These are phyloP conservation scores for Diaporthe batatas DNA, from an alignment of 2,329 filamentous ascomycete genomes.

Conservation along the genomic window DNA sequence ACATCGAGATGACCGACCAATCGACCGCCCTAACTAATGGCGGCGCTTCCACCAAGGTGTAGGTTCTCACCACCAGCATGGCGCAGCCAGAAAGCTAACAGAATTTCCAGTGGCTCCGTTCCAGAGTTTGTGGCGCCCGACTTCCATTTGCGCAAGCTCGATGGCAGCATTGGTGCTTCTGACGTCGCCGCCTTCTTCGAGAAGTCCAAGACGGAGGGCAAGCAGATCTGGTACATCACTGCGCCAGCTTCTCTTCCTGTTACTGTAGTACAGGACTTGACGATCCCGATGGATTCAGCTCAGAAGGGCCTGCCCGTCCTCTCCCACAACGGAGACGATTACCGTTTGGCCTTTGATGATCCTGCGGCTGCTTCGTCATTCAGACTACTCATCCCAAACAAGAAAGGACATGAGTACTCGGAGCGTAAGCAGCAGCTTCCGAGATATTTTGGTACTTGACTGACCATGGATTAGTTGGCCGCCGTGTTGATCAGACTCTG, in stretches of 20 bases:
- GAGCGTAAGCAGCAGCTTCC: background rate
- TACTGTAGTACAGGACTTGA: slow-evolving; percentile 73
- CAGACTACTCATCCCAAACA: slow-evolving; percentile 72
- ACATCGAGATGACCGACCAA: slow-evolving; percentile 51
- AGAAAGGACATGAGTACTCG: slow-evolving; percentile 57
- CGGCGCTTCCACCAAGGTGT: slow-evolving; percentile 37
- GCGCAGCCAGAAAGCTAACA: slow-evolving; percentile 25
- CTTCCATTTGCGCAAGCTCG: slow-evolving; percentile 66
- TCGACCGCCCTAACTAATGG: slow-evolving; percentile 51
- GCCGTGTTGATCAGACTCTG: slow-evolving; percentile 69
- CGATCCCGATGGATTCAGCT: slow-evolving; percentile 69
- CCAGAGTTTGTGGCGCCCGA: slow-evolving; percentile 63
- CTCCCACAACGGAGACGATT: slow-evolving; percentile 74
- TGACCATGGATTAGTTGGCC: slow-evolving; percentile 53
- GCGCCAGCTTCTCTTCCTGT: slow-evolving; percentile 79
- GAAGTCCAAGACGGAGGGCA: slow-evolving; percentile 72
- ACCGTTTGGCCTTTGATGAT: slow-evolving; percentile 69
- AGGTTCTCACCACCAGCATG: slow-evolving; percentile 2
- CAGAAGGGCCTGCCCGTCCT: slow-evolving; percentile 67
- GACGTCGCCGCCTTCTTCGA: slow-evolving; percentile 69
- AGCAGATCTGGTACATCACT: slow-evolving; percentile 86
- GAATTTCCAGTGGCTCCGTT: slow-evolving; percentile 51
- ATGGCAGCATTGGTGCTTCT: slow-evolving; percentile 56
- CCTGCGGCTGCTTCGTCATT: slow-evolving; percentile 65
- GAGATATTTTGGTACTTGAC: slow-evolving; percentile 45